These are phyloP conservation scores for Monascus ruber DNA, from an alignment of 2,329 filamentous ascomycete species.

Conservation along the genomic window DNA sequence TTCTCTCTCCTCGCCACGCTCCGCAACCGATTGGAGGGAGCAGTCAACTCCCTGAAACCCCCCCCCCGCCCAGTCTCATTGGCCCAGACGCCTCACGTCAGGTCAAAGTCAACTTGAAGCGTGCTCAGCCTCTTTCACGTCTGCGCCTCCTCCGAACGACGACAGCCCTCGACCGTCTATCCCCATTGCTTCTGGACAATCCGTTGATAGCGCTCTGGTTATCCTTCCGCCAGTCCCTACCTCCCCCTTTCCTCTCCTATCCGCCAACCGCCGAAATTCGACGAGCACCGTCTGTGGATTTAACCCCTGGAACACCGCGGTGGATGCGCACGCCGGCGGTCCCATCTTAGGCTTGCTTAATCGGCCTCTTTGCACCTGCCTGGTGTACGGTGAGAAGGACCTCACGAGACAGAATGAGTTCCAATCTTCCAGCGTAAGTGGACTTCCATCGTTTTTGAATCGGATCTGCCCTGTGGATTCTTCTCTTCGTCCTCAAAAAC, in stretches of 20 bases:
- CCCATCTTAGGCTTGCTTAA: slow-evolving; percentile 23
- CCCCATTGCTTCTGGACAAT: no score
- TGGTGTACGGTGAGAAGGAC: slow-evolving; percentile 14
- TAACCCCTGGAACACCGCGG: slow-evolving; percentile 7
- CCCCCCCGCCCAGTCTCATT: slow-evolving; percentile 2
- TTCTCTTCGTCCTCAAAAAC: not conserved
- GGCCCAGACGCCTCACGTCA: slow-evolving; percentile 3
- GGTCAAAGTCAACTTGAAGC: not conserved
- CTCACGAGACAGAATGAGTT: slow-evolving; percentile 37
- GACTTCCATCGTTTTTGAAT: slow-evolving; percentile 4
- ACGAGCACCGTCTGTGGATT: not conserved
- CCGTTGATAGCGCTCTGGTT: not conserved
- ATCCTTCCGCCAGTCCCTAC: slow-evolving; percentile 1
- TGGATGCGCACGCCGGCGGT: slow-evolving; percentile 25
- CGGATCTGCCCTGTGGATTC: not conserved
- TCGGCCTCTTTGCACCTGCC: slow-evolving; percentile 18
- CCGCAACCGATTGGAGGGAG: no score
- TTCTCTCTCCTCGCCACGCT: no score
- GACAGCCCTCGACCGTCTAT: no score
- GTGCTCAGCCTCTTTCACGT: slow-evolving; percentile 3
- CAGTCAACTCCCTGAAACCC: no score
- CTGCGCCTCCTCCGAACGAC: not conserved
- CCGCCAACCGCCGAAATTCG: not conserved
- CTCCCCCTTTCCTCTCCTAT: not conserved
- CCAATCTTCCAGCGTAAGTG: slow-evolving; percentile 53